Percentiles rank a stretch among this genome's conserved stretches.
These are phyloP conservation scores for Mucor racemosus DNA, from an alignment of 371 early-diverging fungal genomes.

Conservation along the genomic window DNA sequence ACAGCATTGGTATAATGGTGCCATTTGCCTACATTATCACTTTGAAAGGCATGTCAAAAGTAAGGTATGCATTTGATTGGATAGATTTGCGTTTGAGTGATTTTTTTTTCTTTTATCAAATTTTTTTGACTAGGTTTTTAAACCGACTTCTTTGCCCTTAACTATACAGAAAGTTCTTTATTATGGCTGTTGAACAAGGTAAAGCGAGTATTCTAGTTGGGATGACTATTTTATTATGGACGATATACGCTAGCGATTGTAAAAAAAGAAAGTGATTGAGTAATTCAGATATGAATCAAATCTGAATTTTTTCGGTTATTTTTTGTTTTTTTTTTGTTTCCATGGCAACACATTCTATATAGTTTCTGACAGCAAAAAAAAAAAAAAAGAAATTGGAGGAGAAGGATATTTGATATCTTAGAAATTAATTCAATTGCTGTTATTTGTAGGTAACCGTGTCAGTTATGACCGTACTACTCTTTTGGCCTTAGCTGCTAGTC, in stretches of 20 bases:
- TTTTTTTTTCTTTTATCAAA: slow-evolving; percentile 15
- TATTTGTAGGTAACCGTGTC: slow-evolving; percentile 49
- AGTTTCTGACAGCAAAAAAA: neutral
- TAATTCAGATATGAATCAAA: neutral
- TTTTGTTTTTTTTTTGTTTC: neutral
- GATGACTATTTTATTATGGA: neutral
- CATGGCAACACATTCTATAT: neutral
- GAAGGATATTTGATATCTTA: neutral
- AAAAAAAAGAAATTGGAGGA: too few species aligned
- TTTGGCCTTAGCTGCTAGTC: slow-evolving; percentile 68
- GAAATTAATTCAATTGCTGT: neutral
- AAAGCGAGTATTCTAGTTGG: too few species aligned
- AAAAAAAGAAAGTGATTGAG: neutral
- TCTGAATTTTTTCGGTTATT: neutral
- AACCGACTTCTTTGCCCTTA: slow-evolving; percentile 15
- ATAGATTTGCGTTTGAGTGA: neutral
- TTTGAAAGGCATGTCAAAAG: neutral
- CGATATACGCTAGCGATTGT: neutral
- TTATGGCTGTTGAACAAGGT: slow-evolving; percentile 34
- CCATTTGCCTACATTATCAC: too few species aligned
- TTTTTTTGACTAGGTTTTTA: slow-evolving; percentile 7
- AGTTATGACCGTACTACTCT: slow-evolving; percentile 70
- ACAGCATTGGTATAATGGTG: too few species aligned
- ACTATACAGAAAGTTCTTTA: slow-evolving; percentile 18
- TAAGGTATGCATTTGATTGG: neutral